phyloP scores from a whole-genome alignment of 2,329 filamentous ascomycete species.

The Cercospora brassicicola region DNA sequence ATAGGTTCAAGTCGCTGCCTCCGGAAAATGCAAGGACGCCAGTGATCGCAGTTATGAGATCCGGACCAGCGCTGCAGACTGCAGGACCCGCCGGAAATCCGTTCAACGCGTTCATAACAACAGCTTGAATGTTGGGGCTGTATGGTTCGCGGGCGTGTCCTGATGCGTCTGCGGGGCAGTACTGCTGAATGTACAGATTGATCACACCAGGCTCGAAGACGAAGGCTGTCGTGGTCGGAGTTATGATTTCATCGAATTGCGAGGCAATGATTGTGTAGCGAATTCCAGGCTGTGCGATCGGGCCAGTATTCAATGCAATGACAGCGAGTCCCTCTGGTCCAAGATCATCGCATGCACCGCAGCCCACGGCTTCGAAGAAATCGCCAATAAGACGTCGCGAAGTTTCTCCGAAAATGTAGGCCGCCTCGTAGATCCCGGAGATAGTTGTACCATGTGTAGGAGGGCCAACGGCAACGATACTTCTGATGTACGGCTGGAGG shows the following conservation, averaged over 20 bases:
- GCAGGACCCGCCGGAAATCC: background rate
- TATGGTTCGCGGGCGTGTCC: slow-evolving; percentile 17
- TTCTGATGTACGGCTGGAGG: slow-evolving; percentile 1
- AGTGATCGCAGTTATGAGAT: background rate
- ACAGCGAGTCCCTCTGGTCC: slow-evolving; percentile 14
- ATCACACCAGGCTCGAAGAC: slow-evolving; percentile 17
- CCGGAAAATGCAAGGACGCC: background rate
- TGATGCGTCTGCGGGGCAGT: slow-evolving; percentile 17
- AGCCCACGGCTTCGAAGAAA: slow-evolving; percentile 5
- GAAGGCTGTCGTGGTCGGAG: slow-evolving; percentile 18
- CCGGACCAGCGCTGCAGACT: slow-evolving; percentile 1
- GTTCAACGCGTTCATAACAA: slow-evolving; percentile 13
- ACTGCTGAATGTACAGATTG: slow-evolving; percentile 22
- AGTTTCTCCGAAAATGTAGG: slow-evolving; percentile 11
- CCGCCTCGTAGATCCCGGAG: slow-evolving; percentile 5
- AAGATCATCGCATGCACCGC: slow-evolving; percentile 17
- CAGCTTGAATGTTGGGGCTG: slow-evolving; percentile 12
- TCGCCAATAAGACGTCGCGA: slow-evolving; percentile 11
- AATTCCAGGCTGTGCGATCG: slow-evolving; percentile 19
- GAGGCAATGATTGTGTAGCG: slow-evolving; percentile 20
- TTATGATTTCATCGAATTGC: slow-evolving; percentile 21
- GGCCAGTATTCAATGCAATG: slow-evolving; percentile 16
- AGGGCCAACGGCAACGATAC: slow-evolving; percentile 11
- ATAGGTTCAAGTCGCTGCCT: background rate
- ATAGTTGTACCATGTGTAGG: slow-evolving; percentile 16